A percentile compares a stretch with the other conserved stretches of the same genome.
Evolutionary conservation across 345 rosid species (phyloP).

Genomic region (Salix brachista): DNA sequence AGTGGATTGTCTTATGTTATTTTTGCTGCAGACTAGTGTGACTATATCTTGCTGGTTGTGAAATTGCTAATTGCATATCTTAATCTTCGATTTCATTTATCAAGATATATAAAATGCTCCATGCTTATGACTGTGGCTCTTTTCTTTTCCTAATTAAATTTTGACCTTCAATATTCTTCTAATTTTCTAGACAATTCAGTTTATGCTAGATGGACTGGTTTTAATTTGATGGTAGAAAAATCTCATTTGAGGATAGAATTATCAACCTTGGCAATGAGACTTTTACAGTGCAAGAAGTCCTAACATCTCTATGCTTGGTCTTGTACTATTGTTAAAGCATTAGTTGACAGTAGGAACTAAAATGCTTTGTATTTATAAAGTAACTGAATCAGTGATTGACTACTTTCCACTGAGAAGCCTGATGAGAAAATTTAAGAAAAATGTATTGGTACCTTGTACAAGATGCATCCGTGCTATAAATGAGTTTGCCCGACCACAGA

Average conservation of each 20-base stretch:
- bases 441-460: conserved; percentile 25
- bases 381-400: too few species aligned
- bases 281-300: not conserved
- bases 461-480: conserved; percentile 36
- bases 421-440: conserved; percentile 4
- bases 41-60: not conserved
- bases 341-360: not conserved
- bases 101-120: not conserved
- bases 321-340: too few species aligned
- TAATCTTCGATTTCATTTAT: not conserved
- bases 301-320: not conserved
- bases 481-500: conserved; percentile 23
- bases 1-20: not conserved
- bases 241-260: not conserved
- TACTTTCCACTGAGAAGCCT: not conserved
- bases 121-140: not conserved
- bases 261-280: not conserved
- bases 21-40: not conserved
- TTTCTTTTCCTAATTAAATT: not conserved
- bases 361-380: not conserved
- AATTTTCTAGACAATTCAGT: not conserved
- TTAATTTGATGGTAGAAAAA: not conserved
- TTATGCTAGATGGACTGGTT: not conserved
- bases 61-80: not conserved
- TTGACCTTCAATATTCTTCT: not conserved